Evolutionary conservation across 345 rosid species (phyloP).

Genomic region (Mangifera indica): DNA sequence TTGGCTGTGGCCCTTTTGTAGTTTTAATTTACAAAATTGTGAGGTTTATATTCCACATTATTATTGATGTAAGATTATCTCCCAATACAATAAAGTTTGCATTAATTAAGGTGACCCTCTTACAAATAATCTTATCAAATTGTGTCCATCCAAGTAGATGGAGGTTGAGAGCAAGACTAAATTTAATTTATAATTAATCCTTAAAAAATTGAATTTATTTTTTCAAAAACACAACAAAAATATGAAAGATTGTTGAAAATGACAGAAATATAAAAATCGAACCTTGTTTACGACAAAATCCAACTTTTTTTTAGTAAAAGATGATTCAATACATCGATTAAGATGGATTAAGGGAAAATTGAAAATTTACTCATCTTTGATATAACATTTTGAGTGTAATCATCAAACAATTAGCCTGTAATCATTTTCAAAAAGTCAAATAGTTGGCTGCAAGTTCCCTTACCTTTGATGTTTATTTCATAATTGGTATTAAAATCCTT

Average conservation of each 20-base stretch:
- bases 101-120: background rate
- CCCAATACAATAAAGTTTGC: background rate
- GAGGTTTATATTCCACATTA: background rate
- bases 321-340: too few species aligned
- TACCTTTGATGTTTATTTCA: background rate
- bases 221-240: too few species aligned
- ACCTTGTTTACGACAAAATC: background rate
- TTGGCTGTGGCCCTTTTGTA: background rate
- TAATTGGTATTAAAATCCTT: background rate
- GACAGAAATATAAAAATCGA: too few species aligned
- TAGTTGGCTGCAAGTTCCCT: background rate
- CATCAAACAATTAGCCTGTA: background rate
- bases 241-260: background rate
- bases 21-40: background rate
- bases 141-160: too few species aligned
- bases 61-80: background rate
- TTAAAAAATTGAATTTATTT: background rate
- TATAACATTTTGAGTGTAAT: background rate
- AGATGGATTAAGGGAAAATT: background rate
- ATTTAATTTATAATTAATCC: too few species aligned
- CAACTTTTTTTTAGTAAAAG: too few species aligned
- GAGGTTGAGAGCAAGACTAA: background rate
- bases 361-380: background rate
- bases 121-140: background rate
- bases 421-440: background rate